Base-by-base conservation (phyloP, 208 protist species). In the Balamuthia mandrillaris region DNA sequence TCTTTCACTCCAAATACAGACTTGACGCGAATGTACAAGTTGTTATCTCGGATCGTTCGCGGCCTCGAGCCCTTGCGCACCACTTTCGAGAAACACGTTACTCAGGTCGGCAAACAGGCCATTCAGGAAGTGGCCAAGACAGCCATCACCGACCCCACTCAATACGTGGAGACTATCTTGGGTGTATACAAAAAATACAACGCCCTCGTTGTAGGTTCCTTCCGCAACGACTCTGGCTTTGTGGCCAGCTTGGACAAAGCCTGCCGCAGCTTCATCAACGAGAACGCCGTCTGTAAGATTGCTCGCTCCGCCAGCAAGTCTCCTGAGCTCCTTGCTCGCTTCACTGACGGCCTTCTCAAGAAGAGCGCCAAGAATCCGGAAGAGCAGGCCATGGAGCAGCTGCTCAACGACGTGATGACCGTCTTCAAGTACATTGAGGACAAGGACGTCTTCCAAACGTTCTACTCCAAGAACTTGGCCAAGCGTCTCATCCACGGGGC, bases 381-480 rank as follows among this genome's bases (percentile, higher is more conserved):
- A n/a, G 90, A 94, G 54, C 52, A 83, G 24, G 90, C 94, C 35
- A 90, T 95, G 66, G 90, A 94, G 37, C 60, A 92, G 47, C 24
- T 88, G 1, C 61, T 94, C 0, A 82, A 84, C 51, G 82, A 93
- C 41, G 85, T 93, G 44, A 93, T 94, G 91, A 81, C 86, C 10
- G 77, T 93, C 27, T 93, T 94, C 56, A 89, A 93, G 84, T 94
- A 94, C 84, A 72, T 96, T 12, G 93, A 95, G n/a, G 94, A 96
- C 79, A 95, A 94, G 65, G 94, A 96, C 78, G 92, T 96, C 0
- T 96, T 96, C 60, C 88, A 96, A 77, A 92, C 91, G 72, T 95
- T 94, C 85, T 96, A 96, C 68, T 87, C 54, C 6, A 85, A 91
- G 35, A 91, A 89, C 68, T 86, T 96, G 29, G 88, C 93, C 2